Base-by-base conservation (phyloP, 306 rosid species). In the Astragalus glycyphyllos region DNA sequence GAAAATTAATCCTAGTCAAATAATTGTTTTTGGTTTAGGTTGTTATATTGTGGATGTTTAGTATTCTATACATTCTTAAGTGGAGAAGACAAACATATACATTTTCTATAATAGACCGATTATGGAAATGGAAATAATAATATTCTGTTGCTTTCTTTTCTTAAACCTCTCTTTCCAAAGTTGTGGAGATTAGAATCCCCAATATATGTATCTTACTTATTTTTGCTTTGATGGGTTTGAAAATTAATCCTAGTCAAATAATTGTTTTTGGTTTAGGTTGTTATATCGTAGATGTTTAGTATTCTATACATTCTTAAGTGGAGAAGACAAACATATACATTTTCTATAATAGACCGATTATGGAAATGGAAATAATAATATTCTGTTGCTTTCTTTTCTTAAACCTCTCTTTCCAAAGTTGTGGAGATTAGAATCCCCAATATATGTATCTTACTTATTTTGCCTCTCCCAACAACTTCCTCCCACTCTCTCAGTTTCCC, bases 241-340 rank as follows among this genome's bases (percentile, higher is more conserved):
- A 60, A 60, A 26, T 9, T 57, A 32, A 40, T 69, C 64, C 55
- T 54, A 20, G 35, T 41, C 42, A 57, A 53, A 35, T 15, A 60
- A 14, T 12, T 55, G 29, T 3, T 41, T 41, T 14, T 58, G 6
- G 6, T 64, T 40, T 57, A 57, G 41, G 63, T 57, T 5, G 11
- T 57, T 58, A 41, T 58, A 15, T 45, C 6, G 51, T 59, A 51
- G 69, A 34, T 11, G 11, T 44, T 37, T 50, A 26, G 55, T 53
- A 29, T 42, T 41, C 44, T 60, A 20, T 3, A 47, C 46, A 51
- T 74, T 63, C 54, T 54, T 37, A 51, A 31, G 47, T 17, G 5
- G 41, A 44, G 45, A 70, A 45, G 57, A 34, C 37, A 55, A 56
- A 31, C 54, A 69, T 57, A 29, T 42, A 32, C 67, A 10, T 44